Base-by-base conservation (phyloP, 805 yeast species). In the Grigorovia humatica region DNA sequence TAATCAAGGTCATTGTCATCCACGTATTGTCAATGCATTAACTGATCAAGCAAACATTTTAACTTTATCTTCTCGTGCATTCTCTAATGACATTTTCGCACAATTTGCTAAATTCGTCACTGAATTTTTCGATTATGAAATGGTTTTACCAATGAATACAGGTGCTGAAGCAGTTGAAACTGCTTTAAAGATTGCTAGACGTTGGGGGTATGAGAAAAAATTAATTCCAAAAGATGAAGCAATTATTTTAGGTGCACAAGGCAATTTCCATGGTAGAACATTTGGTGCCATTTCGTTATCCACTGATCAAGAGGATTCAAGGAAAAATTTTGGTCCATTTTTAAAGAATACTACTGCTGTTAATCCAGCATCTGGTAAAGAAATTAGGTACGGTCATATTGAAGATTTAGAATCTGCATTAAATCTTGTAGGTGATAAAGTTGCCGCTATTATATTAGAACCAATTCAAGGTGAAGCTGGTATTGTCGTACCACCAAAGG, bases 381-480 rank as follows among this genome's bases (percentile, higher is more conserved):
- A 75, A 43, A 68, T 82, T 53, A 80, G 96, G 69, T 90, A 85
- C 70, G 96, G 96, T 65, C 79, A 75, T 55, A 80, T 88, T 63
- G 96, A 81, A 66, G 97, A 91, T 65, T 81, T 91, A 50, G 89
- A 88, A 70, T 74, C 75, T 59, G 96, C 95, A 2, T 82, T 90
- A 62, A 73, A 76, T 57, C 79, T 79, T 52, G 88, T 91, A 23
- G 96, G 96, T 57, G 91, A 86, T 67, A 83, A 81, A 67, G 81
- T 91, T 57, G 95, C 96, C 46, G 98, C 96, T 44, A 79, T 91
- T 58, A 73, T 91, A 57, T 79, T 91, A 60, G 98, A 91, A 73
- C 97, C 97, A 56, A 90, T 90, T 64, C 98, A 91, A 70, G 98
- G 98, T 68, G 98, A 91, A 70, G 98, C 98, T 38, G 98, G 98